Conservation (phyloP, 148 eudicot genomes). For the Rhododendron ovatum region DNA sequence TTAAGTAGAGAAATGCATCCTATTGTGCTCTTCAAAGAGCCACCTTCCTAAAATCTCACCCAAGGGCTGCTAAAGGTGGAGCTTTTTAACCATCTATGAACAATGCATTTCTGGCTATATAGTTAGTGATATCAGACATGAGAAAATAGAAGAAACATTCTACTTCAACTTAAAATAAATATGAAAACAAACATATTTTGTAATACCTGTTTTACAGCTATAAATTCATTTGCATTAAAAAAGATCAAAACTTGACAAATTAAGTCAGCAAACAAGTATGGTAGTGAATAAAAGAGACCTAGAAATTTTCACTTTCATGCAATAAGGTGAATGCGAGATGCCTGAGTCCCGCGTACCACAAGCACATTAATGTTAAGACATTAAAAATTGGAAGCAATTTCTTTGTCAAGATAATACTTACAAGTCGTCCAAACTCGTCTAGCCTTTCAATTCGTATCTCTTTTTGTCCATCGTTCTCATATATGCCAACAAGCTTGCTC, state of each 20-base stretch:
- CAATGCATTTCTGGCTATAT: background rate
- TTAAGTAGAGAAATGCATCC: background rate
- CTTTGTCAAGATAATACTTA: slow-evolving; percentile 42
- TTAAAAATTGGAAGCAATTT: background rate
- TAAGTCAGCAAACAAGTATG: background rate
- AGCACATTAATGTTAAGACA: background rate
- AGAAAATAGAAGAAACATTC: background rate
- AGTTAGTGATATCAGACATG: background rate
- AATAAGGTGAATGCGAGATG: too few species aligned
- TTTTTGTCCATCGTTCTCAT: slow-evolving; percentile 51
- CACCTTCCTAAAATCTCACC: background rate
- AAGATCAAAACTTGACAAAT: background rate
- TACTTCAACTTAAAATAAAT: background rate
- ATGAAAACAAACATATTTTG: background rate
- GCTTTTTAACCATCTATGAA: background rate
- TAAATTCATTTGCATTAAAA: background rate
- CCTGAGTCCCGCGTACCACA: background rate
- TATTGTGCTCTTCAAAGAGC: background rate
- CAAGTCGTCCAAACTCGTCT: slow-evolving; percentile 91
- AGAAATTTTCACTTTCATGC: background rate
- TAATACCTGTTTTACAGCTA: background rate
- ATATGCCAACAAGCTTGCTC: slow-evolving; percentile 84
- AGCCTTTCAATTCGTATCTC: slow-evolving; percentile 85
- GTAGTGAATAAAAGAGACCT: background rate
- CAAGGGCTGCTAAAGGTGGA: background rate